These are phyloP conservation scores for Solanum paucissectum DNA, from an alignment of 257 asterid genomes.

Conservation along the genomic window DNA sequence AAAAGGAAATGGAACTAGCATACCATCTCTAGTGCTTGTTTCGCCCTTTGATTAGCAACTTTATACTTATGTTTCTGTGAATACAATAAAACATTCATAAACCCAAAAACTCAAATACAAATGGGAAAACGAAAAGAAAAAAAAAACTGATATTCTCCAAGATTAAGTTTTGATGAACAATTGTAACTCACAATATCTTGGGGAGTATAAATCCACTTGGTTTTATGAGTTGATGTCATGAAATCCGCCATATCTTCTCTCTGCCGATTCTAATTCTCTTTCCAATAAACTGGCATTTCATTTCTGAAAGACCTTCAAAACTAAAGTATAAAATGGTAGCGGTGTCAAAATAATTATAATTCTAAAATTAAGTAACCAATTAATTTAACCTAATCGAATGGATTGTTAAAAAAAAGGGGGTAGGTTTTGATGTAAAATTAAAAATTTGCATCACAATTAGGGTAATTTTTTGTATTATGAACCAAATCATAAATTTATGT, in stretches of 20 bases:
- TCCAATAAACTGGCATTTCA: background rate
- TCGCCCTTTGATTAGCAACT: conserved; percentile 83
- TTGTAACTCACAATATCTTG: conserved; percentile 48
- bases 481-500: background rate
- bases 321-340: background rate
- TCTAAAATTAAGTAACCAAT: background rate
- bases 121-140: background rate
- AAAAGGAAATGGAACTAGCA: background rate
- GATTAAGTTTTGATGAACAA: background rate
- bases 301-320: background rate
- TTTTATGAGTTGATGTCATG: conserved; percentile 75
- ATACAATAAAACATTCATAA: background rate
- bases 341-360: background rate
- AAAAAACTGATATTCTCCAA: background rate
- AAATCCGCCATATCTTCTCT: conserved; percentile 60
- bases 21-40: conserved; percentile 85
- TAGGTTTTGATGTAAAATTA: background rate
- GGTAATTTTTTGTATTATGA: background rate
- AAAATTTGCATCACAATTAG: background rate
- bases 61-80: conserved; percentile 69
- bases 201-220: conserved; percentile 78
- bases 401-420: background rate
- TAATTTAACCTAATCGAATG: background rate
- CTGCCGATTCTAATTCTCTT: background rate
- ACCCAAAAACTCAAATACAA: background rate